phyloP scores from a whole-genome alignment of 192 early-diverging fungal genomes.

The Gamsiella multidivaricata region DNA sequence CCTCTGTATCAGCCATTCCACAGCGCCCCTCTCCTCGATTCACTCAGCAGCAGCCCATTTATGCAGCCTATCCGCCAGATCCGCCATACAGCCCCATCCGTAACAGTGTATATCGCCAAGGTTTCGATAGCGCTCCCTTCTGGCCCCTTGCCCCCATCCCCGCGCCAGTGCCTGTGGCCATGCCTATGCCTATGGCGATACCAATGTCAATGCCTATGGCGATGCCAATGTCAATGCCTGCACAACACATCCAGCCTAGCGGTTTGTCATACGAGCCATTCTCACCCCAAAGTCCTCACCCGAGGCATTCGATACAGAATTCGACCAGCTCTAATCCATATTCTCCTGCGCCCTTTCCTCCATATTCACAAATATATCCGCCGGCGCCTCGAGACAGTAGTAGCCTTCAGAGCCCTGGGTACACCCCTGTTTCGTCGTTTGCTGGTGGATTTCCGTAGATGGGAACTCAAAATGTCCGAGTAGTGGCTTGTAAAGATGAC shows the following conservation, averaged over 20 bases:
- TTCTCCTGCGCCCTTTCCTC: neutral
- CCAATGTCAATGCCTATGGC: neutral
- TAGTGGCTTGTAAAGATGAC: conserved; percentile 20
- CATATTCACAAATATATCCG: neutral
- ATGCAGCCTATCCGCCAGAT: neutral
- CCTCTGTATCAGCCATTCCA: neutral
- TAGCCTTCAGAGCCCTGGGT: too few relatives aligned
- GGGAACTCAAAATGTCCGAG: too few relatives aligned
- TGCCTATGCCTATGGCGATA: conserved; percentile 5
- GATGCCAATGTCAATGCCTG: conserved; percentile 8
- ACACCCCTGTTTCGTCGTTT: too few relatives aligned
- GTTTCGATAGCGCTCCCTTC: too few relatives aligned
- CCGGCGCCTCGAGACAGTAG: neutral
- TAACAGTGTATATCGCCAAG: too few relatives aligned
- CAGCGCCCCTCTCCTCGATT: conserved; percentile 11
- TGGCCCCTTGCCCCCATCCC: too few relatives aligned
- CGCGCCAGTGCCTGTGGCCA: neutral
- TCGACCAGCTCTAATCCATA: neutral
- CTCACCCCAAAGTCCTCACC: neutral
- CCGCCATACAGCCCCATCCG: too few relatives aligned
- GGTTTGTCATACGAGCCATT: neutral
- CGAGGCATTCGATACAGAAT: neutral
- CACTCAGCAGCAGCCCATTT: neutral
- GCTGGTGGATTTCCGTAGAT: too few relatives aligned
- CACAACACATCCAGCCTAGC: neutral